These are phyloP conservation scores for Caloboletus firmus DNA, from an alignment of 1,284 basidiomycete genomes.

Conservation along the genomic window DNA sequence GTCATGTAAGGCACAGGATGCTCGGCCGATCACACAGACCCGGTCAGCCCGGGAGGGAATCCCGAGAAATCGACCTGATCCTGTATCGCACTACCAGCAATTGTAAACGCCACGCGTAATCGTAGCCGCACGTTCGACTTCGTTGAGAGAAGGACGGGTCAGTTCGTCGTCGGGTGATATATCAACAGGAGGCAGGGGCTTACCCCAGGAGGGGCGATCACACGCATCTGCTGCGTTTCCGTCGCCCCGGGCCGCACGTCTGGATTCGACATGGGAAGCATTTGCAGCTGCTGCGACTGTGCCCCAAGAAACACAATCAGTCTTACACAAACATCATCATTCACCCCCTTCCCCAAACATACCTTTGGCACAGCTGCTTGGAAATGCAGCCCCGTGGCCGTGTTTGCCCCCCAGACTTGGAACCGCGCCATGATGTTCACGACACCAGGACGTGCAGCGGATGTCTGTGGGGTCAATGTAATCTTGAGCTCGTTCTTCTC, in stretches of 20 bases:
- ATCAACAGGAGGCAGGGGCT: constrained; percentile 36
- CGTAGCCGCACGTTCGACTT: constrained; percentile 85
- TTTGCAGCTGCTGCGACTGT: constrained; percentile 95
- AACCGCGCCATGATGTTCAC: constrained; percentile 92
- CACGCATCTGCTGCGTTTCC: constrained; percentile 95
- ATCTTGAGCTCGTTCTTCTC: constrained; percentile 90
- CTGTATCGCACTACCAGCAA: constrained; percentile 70
- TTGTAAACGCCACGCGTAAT: constrained; percentile 77
- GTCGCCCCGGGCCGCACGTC: constrained; percentile 74
- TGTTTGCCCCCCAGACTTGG: constrained; percentile 58
- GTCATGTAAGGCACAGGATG: constrained; percentile 9
- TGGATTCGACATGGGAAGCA: constrained; percentile 94
- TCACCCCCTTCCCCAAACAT: constrained; percentile 14
- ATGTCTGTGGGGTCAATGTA: constrained; percentile 85
- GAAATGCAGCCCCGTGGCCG: constrained; percentile 76
- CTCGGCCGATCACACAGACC: constrained; percentile 24
- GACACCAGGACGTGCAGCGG: constrained; percentile 76
- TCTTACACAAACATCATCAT: neutral
- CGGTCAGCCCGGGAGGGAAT: constrained; percentile 81
- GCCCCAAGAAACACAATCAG: neutral
- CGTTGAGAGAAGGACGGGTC: neutral
- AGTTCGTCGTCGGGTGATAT: neutral
- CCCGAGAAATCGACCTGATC: constrained; percentile 95
- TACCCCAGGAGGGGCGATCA: constrained; percentile 86
- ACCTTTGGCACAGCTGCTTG: constrained; percentile 99